phyloP scores from a whole-genome alignment of 2,329 filamentous ascomycete species.

The Amauroascus verrucosus region DNA sequence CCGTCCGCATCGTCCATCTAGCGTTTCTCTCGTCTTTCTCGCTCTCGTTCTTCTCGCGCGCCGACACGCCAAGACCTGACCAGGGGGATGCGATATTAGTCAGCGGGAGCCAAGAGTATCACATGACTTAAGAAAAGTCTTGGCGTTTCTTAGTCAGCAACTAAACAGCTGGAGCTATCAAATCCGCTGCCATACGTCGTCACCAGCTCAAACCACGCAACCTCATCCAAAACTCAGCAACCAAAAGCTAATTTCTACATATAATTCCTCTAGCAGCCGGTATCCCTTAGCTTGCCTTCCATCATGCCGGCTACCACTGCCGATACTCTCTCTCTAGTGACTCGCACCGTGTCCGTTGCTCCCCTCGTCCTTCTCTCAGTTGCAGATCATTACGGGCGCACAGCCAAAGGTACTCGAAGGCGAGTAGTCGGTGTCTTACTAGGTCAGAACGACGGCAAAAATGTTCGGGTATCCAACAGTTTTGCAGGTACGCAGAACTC shows the following conservation, averaged over 20 bases:
- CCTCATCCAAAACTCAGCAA: neutral
- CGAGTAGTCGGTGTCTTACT: conserved; percentile 90
- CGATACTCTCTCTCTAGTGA: conserved; percentile 90
- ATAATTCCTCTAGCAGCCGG: neutral
- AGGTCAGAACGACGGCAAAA: conserved; percentile 92
- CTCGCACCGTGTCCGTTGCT: conserved; percentile 89
- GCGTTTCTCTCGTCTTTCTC: neutral
- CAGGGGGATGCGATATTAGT: neutral
- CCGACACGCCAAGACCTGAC: no score
- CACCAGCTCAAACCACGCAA: neutral
- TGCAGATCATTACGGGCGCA: conserved; percentile 96
- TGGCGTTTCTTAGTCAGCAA: neutral
- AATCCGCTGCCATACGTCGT: neutral
- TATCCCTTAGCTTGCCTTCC: conserved; percentile 16
- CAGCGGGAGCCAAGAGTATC: neutral
- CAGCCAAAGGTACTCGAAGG: conserved; percentile 75
- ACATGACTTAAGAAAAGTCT: neutral
- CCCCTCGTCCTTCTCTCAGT: conserved; percentile 94
- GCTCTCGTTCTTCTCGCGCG: neutral
- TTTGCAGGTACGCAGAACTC: conserved; percentile 64
- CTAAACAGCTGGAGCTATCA: neutral
- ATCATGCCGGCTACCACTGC: conserved; percentile 93
- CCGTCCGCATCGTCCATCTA: no score
- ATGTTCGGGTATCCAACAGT: conserved; percentile 95
- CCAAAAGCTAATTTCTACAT: no score